Base-by-base conservation (phyloP, 768 basidiomycete genomes). In the Cyclocybe aegerita region DNA sequence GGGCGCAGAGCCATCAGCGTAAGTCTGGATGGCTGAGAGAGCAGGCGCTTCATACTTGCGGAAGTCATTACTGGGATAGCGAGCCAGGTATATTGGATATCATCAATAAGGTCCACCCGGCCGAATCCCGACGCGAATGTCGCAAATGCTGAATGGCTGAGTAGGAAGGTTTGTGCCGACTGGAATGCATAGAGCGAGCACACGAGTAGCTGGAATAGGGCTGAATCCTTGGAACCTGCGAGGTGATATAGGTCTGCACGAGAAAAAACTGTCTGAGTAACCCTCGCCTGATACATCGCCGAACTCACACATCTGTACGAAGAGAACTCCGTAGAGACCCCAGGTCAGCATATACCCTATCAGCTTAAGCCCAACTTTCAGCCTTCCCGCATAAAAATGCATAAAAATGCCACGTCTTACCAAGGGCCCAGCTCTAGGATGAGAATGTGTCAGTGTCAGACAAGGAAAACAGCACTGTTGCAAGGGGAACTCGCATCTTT, bases 221-320 rank as follows among this genome's bases (percentile, higher is more conserved):
- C 30, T 17, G 48, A 40, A 31, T 49, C 48, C 39, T 49, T 49
- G 15, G 36, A n/a, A 17, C 40, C 40, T 9, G 48, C 48, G 29
- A 49, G 40, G 16, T 49, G 42, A 12, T 49, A 49, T 11, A 49
- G 34, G 33, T 49, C 48, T 49, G 30, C 33, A 11, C 36, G 15
- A 42, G 29, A 23, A 16, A 12, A 23, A 37, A 9, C 15, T 29
- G 12, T n/a, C 9, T 23, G 29, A 23, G 17, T 7, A 43, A 17
- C 14, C 29, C 7, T 23, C 7, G 29, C n/a, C n/a, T n/a, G n/a
- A n/a, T n/a, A n/a, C n/a, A n/a, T n/a, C n/a, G n/a, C n/a, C n/a
- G n/a, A 39, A 51, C 50, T 34, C 44, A 51, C 50, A 51, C 33
- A 46, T 44, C 43, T 51, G 50, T 44, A 51, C 46, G 14, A 44